Conservation (phyloP, 768 basidiomycete species). For the Mycena sanguinolenta region DNA sequence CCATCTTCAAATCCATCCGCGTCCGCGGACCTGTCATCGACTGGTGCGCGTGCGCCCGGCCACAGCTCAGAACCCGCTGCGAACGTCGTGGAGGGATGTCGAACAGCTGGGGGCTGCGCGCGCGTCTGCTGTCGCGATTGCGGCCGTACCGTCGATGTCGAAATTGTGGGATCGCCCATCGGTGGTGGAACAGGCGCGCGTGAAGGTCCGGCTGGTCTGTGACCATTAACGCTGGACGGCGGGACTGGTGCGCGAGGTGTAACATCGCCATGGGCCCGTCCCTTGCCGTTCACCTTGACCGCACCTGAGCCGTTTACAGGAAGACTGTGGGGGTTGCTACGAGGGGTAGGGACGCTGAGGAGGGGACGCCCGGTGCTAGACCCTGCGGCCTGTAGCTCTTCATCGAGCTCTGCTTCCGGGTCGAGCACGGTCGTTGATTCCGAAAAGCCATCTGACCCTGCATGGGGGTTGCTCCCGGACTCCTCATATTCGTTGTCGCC, state of each 20-base stretch:
- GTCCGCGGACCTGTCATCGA: constrained; percentile 48
- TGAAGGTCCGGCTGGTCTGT: background rate
- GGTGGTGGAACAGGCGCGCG: constrained; percentile 16
- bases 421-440: constrained; percentile 59
- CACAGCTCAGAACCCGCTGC: constrained; percentile 75
- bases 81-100: constrained; percentile 62
- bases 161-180: constrained; percentile 15
- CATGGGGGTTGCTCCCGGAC: constrained; percentile 34
- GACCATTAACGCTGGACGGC: constrained; percentile 25
- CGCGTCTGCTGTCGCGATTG: background rate
- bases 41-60: constrained; percentile 71
- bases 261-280: constrained; percentile 64
- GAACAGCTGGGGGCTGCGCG: background rate
- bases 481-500: constrained; percentile 70
- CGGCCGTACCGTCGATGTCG: constrained; percentile 21
- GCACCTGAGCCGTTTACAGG: constrained; percentile 13
- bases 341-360: constrained; percentile 39
- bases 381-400: constrained; percentile 46
- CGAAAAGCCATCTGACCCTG: constrained; percentile 52
- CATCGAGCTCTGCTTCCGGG: constrained; percentile 47
- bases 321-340: background rate
- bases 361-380: constrained; percentile 50
- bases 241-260: constrained; percentile 69
- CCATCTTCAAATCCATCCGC: constrained; percentile 52
- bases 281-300: constrained; percentile 32